Evolutionary conservation across 1,139 yeast species (phyloP).

Genomic region (Saccharomyces hybrid): DNA sequence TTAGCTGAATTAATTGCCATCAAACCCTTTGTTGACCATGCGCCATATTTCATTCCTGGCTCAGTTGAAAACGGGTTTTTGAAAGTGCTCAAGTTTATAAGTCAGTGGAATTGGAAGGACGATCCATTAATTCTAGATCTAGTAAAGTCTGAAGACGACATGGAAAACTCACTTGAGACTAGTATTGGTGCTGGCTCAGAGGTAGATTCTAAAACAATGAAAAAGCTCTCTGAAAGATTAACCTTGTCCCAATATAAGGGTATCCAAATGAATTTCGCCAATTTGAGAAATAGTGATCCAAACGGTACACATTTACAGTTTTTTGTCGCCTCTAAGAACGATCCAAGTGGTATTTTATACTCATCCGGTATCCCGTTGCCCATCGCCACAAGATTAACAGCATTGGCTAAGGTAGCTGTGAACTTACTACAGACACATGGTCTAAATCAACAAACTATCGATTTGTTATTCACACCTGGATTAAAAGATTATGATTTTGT

Average conservation of each 20-base stretch:
- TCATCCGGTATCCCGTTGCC: conserved; percentile 64
- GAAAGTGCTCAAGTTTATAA: conserved; percentile 60
- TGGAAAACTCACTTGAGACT: conserved; percentile 29
- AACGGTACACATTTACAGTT: conserved; percentile 69
- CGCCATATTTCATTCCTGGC: conserved; percentile 73
- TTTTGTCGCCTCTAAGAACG: conserved; percentile 75
- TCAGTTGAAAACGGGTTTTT: conserved; percentile 75
- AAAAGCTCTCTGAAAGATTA: conserved; percentile 52
- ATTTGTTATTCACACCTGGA: conserved; percentile 68
- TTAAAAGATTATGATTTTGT: conserved; percentile 77
- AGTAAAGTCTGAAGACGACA: conserved; percentile 41
- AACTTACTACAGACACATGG: conserved; percentile 44
- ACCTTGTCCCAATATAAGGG: conserved; percentile 55
- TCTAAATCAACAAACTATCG: conserved; percentile 41
- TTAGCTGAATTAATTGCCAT: conserved; percentile 74
- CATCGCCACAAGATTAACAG: conserved; percentile 80
- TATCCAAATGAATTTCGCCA: conserved; percentile 56
- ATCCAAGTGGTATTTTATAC: conserved; percentile 79
- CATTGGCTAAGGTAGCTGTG: conserved; percentile 71
- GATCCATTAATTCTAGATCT: conserved; percentile 75
- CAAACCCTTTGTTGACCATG: conserved; percentile 78
- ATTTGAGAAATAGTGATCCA: conserved; percentile 70
- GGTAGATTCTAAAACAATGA: conserved; percentile 24
- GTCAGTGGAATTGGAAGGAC: conserved; percentile 92
- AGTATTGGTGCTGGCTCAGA: conserved; percentile 32